Evolutionary conservation across 129 eudicot genomes (phyloP).

Genomic region (Lactuca sativa): DNA sequence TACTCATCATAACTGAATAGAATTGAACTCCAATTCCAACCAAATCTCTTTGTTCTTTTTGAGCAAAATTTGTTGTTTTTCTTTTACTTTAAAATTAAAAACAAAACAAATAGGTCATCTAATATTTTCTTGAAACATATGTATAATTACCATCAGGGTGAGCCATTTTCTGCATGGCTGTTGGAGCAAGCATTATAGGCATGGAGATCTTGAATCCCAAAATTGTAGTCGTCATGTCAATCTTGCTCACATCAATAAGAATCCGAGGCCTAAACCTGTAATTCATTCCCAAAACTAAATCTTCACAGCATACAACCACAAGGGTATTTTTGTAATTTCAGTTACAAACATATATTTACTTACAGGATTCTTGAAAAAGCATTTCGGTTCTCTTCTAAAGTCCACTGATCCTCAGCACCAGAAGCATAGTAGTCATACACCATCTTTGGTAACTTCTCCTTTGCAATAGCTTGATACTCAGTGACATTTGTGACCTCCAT

Average conservation of each 20-base stretch:
- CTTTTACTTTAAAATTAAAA: background rate
- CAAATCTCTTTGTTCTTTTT: background rate
- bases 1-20: too few species aligned
- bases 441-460: slow-evolving; percentile 43
- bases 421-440: slow-evolving; percentile 44
- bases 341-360: slow-evolving; percentile 2
- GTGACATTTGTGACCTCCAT: slow-evolving; percentile 45
- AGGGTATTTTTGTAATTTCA: background rate
- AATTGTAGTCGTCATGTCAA: slow-evolving; percentile 79
- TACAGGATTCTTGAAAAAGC: slow-evolving; percentile 92
- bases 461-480: slow-evolving; percentile 44
- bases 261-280: slow-evolving; percentile 90
- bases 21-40: too few species aligned
- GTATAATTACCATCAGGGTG: slow-evolving; percentile 82
- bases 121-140: background rate
- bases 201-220: slow-evolving; percentile 85
- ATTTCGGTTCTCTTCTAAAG: slow-evolving; percentile 74
- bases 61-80: background rate
- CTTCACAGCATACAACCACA: background rate
- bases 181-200: slow-evolving; percentile 97
- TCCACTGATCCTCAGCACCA: slow-evolving; percentile 52
- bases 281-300: slow-evolving; percentile 11
- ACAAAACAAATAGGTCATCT: background rate
- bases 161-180: slow-evolving; percentile 94
- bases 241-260: slow-evolving; percentile 87